phyloP scores from a whole-genome alignment of 495 filamentous ascomycete species.

The Hypoxylon perforatum region DNA sequence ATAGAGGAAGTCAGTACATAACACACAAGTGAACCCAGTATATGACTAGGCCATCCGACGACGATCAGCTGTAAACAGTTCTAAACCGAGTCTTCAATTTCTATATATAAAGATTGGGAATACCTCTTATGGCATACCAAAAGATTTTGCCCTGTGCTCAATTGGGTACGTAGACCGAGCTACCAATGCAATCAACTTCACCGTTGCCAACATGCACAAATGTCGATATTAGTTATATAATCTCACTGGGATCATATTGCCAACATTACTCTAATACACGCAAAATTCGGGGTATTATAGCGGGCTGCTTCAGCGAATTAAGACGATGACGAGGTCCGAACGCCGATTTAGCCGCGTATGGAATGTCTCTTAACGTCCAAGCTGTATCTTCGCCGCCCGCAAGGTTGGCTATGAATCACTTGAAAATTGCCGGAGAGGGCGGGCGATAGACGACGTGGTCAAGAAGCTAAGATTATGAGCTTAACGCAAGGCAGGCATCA shows the following conservation, averaged over 20 bases:
- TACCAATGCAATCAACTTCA: background rate
- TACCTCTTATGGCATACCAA: background rate
- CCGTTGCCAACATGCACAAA: background rate
- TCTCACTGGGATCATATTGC: too few species aligned
- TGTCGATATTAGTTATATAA: too few species aligned
- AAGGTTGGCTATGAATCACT: background rate
- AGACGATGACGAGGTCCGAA: constrained; percentile 5
- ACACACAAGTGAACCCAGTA: background rate
- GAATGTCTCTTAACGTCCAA: background rate
- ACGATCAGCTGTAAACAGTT: background rate
- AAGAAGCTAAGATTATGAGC: constrained; percentile 47
- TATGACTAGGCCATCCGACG: background rate
- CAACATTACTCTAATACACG: too few species aligned
- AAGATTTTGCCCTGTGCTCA: background rate
- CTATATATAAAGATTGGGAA: constrained; percentile 5
- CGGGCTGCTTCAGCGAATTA: constrained; percentile 12
- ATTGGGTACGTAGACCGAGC: background rate
- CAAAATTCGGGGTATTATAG: constrained; percentile 24
- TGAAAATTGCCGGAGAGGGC: background rate
- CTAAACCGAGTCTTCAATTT: background rate
- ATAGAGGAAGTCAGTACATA: too few species aligned
- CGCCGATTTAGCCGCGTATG: constrained; percentile 15
- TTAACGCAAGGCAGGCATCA: constrained; percentile 89
- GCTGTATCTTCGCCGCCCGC: constrained; percentile 5
- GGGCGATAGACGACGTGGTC: background rate